phyloP scores from a whole-genome alignment of 805 yeast genomes.

The Saturnispora serradocipensis region DNA sequence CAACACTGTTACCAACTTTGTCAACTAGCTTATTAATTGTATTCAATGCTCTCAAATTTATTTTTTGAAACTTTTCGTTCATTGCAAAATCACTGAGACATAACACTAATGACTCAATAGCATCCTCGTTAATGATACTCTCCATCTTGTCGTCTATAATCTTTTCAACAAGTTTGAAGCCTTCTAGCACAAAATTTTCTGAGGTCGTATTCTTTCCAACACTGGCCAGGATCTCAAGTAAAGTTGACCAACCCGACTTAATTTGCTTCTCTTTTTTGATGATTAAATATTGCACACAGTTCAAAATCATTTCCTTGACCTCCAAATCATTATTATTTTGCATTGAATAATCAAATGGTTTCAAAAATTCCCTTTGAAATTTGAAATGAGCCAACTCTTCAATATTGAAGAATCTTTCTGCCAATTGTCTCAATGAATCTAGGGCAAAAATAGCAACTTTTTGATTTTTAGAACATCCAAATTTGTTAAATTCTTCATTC shows the following conservation, averaged over 20 bases:
- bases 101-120: conserved; percentile 52
- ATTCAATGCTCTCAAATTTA: conserved; percentile 73
- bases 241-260: conserved; percentile 91
- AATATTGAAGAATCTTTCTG: conserved; percentile 84
- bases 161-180: conserved; percentile 53
- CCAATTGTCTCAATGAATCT: conserved; percentile 86
- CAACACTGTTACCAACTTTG: conserved; percentile 41
- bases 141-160: conserved; percentile 55
- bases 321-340: conserved; percentile 54
- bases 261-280: conserved; percentile 63
- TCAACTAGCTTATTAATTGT: conserved; percentile 55
- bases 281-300: conserved; percentile 81
- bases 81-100: conserved; percentile 78
- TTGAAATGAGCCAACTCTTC: conserved; percentile 94
- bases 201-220: conserved; percentile 52
- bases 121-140: conserved; percentile 61
- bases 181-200: conserved; percentile 52
- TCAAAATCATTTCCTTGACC: conserved; percentile 82
- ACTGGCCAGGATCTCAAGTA: conserved; percentile 66
- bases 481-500: conserved; percentile 80
- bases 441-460: conserved; percentile 83
- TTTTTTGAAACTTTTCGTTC: conserved; percentile 72
- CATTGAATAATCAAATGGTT: conserved; percentile 80
- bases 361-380: conserved; percentile 87
- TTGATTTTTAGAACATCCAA: conserved; percentile 70